Evolutionary conservation across 2,329 filamentous ascomycete genomes (phyloP).

Genomic region (Coniochaeta hoffmannii): DNA sequence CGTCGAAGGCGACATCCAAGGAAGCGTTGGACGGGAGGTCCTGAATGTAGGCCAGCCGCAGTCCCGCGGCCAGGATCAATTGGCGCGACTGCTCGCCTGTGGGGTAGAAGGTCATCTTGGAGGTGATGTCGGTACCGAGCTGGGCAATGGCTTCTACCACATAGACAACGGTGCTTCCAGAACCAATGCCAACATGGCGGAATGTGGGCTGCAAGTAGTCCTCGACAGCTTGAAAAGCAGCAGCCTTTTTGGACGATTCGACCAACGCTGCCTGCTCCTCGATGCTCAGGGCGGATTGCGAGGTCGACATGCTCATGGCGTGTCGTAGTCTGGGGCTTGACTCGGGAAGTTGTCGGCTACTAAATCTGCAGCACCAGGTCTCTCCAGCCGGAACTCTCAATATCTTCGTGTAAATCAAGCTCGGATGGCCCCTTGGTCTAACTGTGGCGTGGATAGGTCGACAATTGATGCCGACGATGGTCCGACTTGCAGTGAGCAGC

Average conservation of each 20-base stretch:
- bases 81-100: constrained; percentile 88
- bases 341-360: neutral
- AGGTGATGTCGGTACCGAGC: constrained; percentile 45
- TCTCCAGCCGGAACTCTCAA: too few species aligned
- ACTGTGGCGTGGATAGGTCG: neutral
- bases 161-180: constrained; percentile 75
- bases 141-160: constrained; percentile 74
- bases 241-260: constrained; percentile 67
- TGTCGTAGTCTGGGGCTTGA: neutral
- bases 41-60: constrained; percentile 72
- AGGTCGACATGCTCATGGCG: constrained; percentile 2
- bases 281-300: neutral
- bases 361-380: neutral
- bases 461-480: neutral
- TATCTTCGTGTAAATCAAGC: neutral
- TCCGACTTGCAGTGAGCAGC: neutral
- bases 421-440: neutral
- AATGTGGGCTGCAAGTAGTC: constrained; percentile 60
- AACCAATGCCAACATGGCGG: constrained; percentile 70
- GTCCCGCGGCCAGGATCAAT: constrained; percentile 71
- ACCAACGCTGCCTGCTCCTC: constrained; percentile 33
- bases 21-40: constrained; percentile 50
- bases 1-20: constrained; percentile 91
- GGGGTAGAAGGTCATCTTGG: constrained; percentile 75
- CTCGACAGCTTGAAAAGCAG: constrained; percentile 65